Percentiles rank a stretch among this genome's conserved stretches.
Evolutionary conservation across 2,329 filamentous ascomycete species (phyloP).

Genomic region (Paracoccidioides lutzii): DNA sequence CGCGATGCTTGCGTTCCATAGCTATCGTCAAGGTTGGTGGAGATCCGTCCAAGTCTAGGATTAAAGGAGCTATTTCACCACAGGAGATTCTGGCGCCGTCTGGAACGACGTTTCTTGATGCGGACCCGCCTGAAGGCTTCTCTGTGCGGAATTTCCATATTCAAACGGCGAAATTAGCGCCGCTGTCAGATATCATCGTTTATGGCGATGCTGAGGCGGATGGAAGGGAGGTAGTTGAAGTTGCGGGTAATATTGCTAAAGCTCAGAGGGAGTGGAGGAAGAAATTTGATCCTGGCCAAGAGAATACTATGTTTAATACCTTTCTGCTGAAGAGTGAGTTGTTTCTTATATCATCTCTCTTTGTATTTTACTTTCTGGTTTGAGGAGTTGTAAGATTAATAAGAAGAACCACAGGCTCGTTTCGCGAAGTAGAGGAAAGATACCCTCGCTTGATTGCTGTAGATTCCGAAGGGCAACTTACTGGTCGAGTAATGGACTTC

Average conservation of each 20-base stretch:
- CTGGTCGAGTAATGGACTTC: conserved; percentile 73
- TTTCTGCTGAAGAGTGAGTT: conserved; percentile 55
- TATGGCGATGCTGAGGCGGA: conserved; percentile 62
- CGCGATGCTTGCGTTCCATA: conserved; percentile 65
- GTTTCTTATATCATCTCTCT: neutral
- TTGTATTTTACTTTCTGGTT: neutral
- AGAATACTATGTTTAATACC: conserved; percentile 62
- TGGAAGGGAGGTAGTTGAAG: conserved; percentile 51
- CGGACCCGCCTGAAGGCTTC: conserved; percentile 80
- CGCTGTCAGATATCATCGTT: conserved; percentile 81
- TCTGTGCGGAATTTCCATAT: conserved; percentile 97
- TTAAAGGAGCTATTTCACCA: conserved; percentile 78
- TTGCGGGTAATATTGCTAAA: conserved; percentile 51
- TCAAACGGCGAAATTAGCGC: conserved; percentile 74
- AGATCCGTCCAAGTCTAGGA: conserved; percentile 56
- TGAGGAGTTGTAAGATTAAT: conserved; percentile 8
- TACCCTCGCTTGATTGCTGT: conserved; percentile 61
- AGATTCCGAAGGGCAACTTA: conserved; percentile 57
- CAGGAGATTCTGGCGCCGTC: conserved; percentile 59
- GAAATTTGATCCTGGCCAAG: conserved; percentile 45
- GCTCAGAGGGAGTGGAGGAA: conserved; percentile 67
- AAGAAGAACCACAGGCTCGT: conserved; percentile 41
- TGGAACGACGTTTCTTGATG: conserved; percentile 57
- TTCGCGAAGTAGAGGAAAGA: conserved; percentile 57
- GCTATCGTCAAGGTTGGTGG: conserved; percentile 83